Conservation (phyloP, 1,284 basidiomycete species). For the Tylopilus orsonianus region DNA sequence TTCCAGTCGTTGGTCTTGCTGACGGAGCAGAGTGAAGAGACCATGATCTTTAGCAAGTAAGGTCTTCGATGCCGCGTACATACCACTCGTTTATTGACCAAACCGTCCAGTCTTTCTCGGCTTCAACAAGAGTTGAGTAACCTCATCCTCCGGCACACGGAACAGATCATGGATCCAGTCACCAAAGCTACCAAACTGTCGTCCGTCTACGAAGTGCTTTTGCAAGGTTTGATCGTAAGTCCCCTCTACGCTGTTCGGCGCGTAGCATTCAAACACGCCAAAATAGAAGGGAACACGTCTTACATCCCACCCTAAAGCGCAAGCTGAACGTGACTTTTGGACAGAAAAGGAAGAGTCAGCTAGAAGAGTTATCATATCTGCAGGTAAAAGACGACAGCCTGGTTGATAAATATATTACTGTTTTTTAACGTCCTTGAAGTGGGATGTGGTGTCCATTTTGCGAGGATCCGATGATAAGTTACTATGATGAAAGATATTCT, state of each 20-base stretch:
- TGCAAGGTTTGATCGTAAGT: conserved; percentile 78
- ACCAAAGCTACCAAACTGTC: conserved; percentile 70
- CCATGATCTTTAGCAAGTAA: conserved; percentile 93
- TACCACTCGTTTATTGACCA: not conserved
- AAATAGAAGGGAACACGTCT: conserved; percentile 49
- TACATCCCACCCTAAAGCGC: conserved; percentile 56
- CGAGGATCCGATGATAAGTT: conserved; percentile 24
- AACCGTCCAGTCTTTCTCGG: conserved; percentile 66
- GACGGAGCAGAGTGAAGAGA: conserved; percentile 83
- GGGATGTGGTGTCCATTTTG: conserved; percentile 18
- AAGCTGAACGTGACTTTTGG: conserved; percentile 60
- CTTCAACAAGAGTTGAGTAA: conserved; percentile 82
- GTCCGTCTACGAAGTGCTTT: conserved; percentile 71
- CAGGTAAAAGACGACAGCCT: conserved; percentile 33
- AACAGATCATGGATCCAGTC: conserved; percentile 61
- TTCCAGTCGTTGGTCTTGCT: conserved; percentile 81
- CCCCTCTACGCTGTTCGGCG: not conserved
- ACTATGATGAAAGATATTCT: conserved; percentile 12
- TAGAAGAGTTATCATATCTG: conserved; percentile 51
- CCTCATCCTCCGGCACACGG: conserved; percentile 72
- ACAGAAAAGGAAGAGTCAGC: conserved; percentile 56
- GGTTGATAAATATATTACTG: conserved; percentile 19
- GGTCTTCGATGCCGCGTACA: conserved; percentile 17
- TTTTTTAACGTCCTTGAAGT: conserved; percentile 12
- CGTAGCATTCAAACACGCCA: conserved; percentile 4